Percentiles rank a stretch among this genome's conserved stretches.
Evolutionary conservation across 352 stramenopile genomes (phyloP).

Genomic region (Phytopythium chamaehyphon): DNA sequence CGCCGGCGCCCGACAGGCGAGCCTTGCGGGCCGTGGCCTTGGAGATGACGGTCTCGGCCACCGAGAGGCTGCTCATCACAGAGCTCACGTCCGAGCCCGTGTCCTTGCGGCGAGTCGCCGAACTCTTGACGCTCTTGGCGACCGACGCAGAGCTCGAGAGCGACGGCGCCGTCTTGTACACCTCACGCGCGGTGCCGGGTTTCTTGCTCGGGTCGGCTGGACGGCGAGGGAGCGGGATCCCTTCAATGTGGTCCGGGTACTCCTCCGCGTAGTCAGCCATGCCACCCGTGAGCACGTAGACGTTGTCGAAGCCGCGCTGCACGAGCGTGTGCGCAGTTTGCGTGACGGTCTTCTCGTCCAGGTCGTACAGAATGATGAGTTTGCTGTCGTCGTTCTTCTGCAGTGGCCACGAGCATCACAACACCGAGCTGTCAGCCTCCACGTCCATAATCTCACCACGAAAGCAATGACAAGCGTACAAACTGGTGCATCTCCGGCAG

Average conservation of each 20-base stretch:
- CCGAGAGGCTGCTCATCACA: constrained; percentile 50
- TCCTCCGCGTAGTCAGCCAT: constrained; percentile 61
- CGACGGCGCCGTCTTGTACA: constrained; percentile 50
- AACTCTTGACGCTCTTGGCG: constrained; percentile 53
- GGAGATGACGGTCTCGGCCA: constrained; percentile 76
- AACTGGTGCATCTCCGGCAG: constrained; percentile 75
- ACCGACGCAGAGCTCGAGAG: constrained; percentile 21
- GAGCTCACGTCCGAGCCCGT: constrained; percentile 52
- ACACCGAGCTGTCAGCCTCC: neutral
- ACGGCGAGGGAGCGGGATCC: constrained; percentile 47
- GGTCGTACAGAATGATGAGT: constrained; percentile 76
- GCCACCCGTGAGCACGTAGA: constrained; percentile 73
- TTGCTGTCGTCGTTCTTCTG: constrained; percentile 76
- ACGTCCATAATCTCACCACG: neutral
- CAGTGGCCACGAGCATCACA: neutral
- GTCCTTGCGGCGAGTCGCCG: constrained; percentile 41
- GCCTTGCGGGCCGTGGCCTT: constrained; percentile 64
- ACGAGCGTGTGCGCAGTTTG: constrained; percentile 67
- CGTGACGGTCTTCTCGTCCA: constrained; percentile 59
- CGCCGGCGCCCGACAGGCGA: constrained; percentile 22
- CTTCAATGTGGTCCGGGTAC: constrained; percentile 65
- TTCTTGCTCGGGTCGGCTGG: constrained; percentile 54
- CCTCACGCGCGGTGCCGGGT: constrained; percentile 22
- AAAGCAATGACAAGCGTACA: constrained; percentile 16
- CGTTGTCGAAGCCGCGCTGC: constrained; percentile 81